Percentiles rank a stretch among this genome's conserved stretches.
phyloP scores from a whole-genome alignment of 2,329 filamentous ascomycete genomes.

The Aspergillus transmontanensis region DNA sequence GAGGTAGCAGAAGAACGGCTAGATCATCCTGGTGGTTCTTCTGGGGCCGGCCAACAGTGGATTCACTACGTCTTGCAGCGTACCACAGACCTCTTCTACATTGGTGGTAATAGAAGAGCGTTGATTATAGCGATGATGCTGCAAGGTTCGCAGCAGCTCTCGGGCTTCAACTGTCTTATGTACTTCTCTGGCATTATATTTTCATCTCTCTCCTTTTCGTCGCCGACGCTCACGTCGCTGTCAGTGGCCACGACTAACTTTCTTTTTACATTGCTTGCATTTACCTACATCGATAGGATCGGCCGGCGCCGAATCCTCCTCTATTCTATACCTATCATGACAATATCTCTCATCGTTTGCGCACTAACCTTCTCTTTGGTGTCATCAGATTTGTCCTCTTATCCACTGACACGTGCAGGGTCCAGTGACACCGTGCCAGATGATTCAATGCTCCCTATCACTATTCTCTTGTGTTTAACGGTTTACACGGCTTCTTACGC shows the following conservation, averaged over 20 bases:
- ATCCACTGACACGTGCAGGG: conserved; percentile 19
- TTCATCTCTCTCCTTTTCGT: conserved; percentile 72
- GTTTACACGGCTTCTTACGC: conserved; percentile 85
- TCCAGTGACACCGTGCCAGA: conserved; percentile 24
- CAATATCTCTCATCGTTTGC: conserved; percentile 69
- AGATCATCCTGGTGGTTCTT: conserved; percentile 21
- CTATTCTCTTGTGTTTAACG: conserved; percentile 75
- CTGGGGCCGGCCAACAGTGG: conserved; percentile 25
- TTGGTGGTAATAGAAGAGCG: conserved; percentile 63
- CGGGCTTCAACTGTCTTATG: conserved; percentile 90
- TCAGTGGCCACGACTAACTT: conserved; percentile 84
- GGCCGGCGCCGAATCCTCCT: conserved; percentile 80
- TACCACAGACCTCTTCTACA: conserved; percentile 34
- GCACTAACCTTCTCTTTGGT: conserved; percentile 71
- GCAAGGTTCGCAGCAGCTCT: conserved; percentile 85
- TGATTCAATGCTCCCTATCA: conserved; percentile 38
- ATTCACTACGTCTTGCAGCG: conserved; percentile 29
- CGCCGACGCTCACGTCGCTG: conserved; percentile 77
- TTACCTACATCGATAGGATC: conserved; percentile 76
- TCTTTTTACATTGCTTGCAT: conserved; percentile 72
- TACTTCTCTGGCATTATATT: conserved; percentile 88
- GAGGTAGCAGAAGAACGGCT: conserved; percentile 68
- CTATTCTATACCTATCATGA: conserved; percentile 83
- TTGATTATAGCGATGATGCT: conserved; percentile 82
- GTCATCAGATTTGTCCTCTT: conserved; percentile 36